Evolutionary conservation across 164 flowering plant genomes (phyloP), one percentile per base, ranked within the genome.

Genomic region (Berberis thunbergii): DNA sequence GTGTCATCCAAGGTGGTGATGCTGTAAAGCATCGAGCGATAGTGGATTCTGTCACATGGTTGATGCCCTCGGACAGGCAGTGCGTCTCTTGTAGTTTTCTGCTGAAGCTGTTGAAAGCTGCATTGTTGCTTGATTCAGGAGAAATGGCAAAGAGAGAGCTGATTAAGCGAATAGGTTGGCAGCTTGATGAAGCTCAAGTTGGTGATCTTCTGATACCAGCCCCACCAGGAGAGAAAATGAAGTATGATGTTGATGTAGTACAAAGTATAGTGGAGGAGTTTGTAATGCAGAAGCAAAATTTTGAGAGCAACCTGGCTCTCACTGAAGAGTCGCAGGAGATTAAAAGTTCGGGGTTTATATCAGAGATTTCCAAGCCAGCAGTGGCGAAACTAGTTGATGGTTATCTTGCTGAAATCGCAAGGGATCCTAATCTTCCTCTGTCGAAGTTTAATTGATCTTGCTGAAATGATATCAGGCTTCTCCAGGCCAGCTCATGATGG

Each of bases 311-410:
- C 53, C 61, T 61, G 53, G 58, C 59, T 7, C 78, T 75, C 45
- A 71, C 63, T 8, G 67, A 74, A 54, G 88, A 84, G 70, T 61
- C 78, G 73, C 80, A 75, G 74, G 84, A 80, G 72, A 67, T 73
- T 9, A 68, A 77, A 66, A 77, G 72, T 45, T 75, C 84, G 3
- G 79, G 83, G 57, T 76, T 84, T 69, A 78, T 85, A 63, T 80
- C 94, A 2, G 87, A 83, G 70, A 82, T 89, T 63, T 80, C 97
- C 10, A 89, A 89, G 80, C 83, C 85, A 6, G 83, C 89, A 78
- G 97, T 87, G 73, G 91, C 86, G 26, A 94, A 87, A 76, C 67
- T 94, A 65, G 70, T 91, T 60, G 99, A 94, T 75, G 86, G 84
- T 0, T 94, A 89, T 75, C 91, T 94, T 63, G 80, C 85, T 43